Conservation (phyloP, 192 early-diverging fungal genomes). For the Chytriomyces hyalinus region DNA sequence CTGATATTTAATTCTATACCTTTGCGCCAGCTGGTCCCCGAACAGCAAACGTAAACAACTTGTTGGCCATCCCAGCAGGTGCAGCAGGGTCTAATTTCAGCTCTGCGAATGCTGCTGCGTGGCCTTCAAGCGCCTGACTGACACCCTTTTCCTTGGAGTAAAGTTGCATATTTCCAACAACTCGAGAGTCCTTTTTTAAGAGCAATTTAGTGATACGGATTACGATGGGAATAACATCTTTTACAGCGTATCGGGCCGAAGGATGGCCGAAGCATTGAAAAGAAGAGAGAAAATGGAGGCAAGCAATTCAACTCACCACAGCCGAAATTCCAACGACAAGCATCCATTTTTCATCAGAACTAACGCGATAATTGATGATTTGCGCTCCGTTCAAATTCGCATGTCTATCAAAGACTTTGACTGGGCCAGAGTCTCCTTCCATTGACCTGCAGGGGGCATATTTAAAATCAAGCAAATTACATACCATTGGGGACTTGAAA, state of each 20-base stretch:
- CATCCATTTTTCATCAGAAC: constrained; percentile 93
- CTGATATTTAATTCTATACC: constrained; percentile 43
- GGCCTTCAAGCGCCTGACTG: constrained; percentile 94
- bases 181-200: constrained; percentile 71
- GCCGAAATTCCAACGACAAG: constrained; percentile 93
- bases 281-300: background rate
- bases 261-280: background rate
- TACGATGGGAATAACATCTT: background rate
- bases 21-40: constrained; percentile 81
- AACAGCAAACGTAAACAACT: constrained; percentile 92
- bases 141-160: constrained; percentile 91
- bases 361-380: constrained; percentile 95
- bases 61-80: constrained; percentile 68
- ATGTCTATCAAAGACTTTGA: constrained; percentile 94
- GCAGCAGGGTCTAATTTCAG: constrained; percentile 76
- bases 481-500: background rate
- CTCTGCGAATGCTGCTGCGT: constrained; percentile 94
- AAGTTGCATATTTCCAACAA: constrained; percentile 96
- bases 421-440: constrained; percentile 83
- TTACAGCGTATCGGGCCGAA: background rate
- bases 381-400: constrained; percentile 80
- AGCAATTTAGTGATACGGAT: constrained; percentile 3
- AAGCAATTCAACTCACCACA: constrained; percentile 48
- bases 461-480: constrained; percentile 1
- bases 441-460: constrained; percentile 58